These are phyloP conservation scores for Ceratocystis cacaofunesta DNA, from an alignment of 2,329 filamentous ascomycete species.

Conservation along the genomic window DNA sequence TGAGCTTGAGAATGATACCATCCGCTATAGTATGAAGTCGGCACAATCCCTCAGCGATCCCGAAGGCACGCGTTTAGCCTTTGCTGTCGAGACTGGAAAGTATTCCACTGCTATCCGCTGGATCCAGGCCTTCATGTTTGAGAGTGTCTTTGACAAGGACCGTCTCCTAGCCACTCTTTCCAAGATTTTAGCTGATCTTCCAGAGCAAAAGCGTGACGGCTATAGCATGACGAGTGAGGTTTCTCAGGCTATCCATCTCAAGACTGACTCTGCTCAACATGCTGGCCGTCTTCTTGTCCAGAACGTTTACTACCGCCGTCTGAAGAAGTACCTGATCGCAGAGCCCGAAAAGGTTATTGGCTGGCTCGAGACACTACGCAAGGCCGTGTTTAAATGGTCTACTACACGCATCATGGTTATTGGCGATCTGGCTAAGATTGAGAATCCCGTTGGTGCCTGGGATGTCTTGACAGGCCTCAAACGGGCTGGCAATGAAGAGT, in stretches of 20 bases:
- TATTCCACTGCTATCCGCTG: constrained; percentile 70
- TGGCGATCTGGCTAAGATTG: constrained; percentile 60
- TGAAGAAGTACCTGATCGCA: constrained; percentile 65
- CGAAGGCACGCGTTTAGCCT: constrained; percentile 66
- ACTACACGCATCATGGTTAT: constrained; percentile 80
- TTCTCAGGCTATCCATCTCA: constrained; percentile 65
- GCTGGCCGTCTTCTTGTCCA: constrained; percentile 74
- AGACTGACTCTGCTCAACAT: constrained; percentile 59
- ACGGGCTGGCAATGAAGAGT: constrained; percentile 27
- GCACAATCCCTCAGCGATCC: constrained; percentile 57
- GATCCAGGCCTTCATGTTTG: constrained; percentile 74
- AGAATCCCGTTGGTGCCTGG: constrained; percentile 67
- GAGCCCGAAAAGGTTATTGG: constrained; percentile 60
- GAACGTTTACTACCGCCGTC: constrained; percentile 69
- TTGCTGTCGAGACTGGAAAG: constrained; percentile 79
- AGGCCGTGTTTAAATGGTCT: constrained; percentile 61
- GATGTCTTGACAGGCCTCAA: constrained; percentile 29
- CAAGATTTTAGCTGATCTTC: constrained; percentile 81
- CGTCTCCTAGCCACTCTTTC: constrained; percentile 50
- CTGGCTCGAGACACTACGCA: constrained; percentile 63
- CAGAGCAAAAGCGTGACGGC: constrained; percentile 79
- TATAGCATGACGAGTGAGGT: constrained; percentile 49
- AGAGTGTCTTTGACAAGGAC: constrained; percentile 68
- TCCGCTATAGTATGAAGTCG: constrained; percentile 62
- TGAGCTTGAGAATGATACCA: constrained; percentile 78